Evolutionary conservation across 257 asterid species (phyloP).

Genomic region (Rauvolfia tetraphylla): DNA sequence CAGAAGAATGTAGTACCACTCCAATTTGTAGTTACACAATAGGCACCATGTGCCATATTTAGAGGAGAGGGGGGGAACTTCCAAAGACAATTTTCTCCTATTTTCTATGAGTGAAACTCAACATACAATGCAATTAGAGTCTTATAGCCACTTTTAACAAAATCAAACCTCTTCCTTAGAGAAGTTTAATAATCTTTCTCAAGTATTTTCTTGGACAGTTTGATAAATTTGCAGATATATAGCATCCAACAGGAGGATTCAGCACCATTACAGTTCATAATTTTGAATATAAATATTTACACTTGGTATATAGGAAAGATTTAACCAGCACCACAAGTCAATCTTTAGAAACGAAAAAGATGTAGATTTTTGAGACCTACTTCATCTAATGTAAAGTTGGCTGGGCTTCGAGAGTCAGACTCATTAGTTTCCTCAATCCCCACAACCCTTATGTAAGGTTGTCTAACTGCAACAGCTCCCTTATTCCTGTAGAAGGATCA

Average conservation of each 20-base stretch:
- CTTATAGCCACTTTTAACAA: background rate
- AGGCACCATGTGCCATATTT: background rate
- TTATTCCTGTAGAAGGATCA: constrained; percentile 55
- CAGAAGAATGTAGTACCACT: background rate
- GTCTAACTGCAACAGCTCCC: constrained; percentile 98
- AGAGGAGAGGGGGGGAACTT: too few relatives aligned
- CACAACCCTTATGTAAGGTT: constrained; percentile 91
- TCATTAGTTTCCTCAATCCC: constrained; percentile 86
- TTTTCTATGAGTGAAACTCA: background rate
- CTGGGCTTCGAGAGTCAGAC: constrained; percentile 74
- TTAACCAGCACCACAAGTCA: background rate
- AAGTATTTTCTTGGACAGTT: background rate
- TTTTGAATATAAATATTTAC: background rate
- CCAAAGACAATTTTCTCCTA: background rate
- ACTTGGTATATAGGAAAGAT: background rate
- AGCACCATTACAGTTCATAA: background rate
- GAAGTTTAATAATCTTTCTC: background rate
- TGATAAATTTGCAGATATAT: background rate
- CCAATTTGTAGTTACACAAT: background rate
- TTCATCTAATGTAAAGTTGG: constrained; percentile 84
- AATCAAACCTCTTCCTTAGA: background rate
- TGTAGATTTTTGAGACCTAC: constrained; percentile 31
- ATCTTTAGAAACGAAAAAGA: background rate
- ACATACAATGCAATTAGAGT: background rate
- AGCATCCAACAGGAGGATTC: background rate